Conservation (phyloP, 176 grass and related monocot genomes). For the Miscanthus lutarioriparius region DNA sequence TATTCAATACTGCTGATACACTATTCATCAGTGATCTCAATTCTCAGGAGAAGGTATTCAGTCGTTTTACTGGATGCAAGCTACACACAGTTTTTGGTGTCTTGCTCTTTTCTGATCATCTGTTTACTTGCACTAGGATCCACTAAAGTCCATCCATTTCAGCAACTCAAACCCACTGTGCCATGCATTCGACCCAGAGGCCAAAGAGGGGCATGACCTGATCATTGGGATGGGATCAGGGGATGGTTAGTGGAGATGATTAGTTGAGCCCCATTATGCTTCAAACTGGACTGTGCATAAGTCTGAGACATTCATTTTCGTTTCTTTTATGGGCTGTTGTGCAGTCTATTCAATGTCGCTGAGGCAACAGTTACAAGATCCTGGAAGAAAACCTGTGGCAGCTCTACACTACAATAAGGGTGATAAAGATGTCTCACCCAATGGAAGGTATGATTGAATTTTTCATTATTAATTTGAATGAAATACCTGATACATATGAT, state of each 20-base stretch:
- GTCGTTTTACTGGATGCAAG: constrained; percentile 20
- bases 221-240: constrained; percentile 87
- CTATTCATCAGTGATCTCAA: constrained; percentile 91
- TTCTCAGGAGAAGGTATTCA: constrained; percentile 86
- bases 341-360: constrained; percentile 94
- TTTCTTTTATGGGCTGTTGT: constrained; percentile 24
- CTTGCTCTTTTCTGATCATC: constrained; percentile 27
- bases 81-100: not conserved
- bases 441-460: constrained; percentile 64
- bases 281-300: constrained; percentile 4
- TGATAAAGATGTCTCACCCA: constrained; percentile 80
- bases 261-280: not conserved
- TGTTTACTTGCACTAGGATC: constrained; percentile 64
- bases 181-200: constrained; percentile 87
- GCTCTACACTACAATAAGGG: constrained; percentile 89
- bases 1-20: constrained; percentile 86
- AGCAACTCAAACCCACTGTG: constrained; percentile 80
- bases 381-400: constrained; percentile 87
- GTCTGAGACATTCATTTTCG: not conserved
- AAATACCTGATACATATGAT: not conserved
- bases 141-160: constrained; percentile 93
- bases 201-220: constrained; percentile 90
- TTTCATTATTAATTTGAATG: constrained; percentile 37
- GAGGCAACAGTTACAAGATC: constrained; percentile 96
- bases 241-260: constrained; percentile 59